Base-by-base conservation (phyloP, 179 eudicot genomes). In the Sideroxylon spinosum region DNA sequence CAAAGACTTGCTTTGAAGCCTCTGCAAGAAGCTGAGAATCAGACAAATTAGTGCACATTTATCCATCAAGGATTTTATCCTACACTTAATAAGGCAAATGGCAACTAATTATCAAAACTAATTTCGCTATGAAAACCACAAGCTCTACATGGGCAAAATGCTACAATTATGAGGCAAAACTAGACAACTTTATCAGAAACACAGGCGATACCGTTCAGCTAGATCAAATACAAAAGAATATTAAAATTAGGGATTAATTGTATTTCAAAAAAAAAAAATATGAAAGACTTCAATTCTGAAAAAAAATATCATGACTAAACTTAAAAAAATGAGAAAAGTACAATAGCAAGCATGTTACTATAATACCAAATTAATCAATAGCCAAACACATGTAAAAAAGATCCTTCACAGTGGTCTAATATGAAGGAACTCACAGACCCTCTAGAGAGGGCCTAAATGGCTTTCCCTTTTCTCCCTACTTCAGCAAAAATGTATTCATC, bases 1-100 rank as follows among this genome's bases (percentile, higher is more conserved):
- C 97, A 87, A 86, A 91, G 71, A 95, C 86, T 80, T 86, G 85
- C 82, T 84, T 90, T 62, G 78, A 82, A 46, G 98, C 96, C 86
- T 95, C 98, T 82, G 94, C 98, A 87, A 95, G 94, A 81, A 93
- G 79, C 99, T 95, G 94, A 80, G 68, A 76, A 85, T 79, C 74
- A 74, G 79, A 87, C 55, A 83, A 56, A 82, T 84, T 76, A 84
- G 82, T 75, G 80, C 52, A 78, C 66, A 26, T 56, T 29, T 20
- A 55, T 67, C 14, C 74, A 77, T 16, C 10, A 68, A 68, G 62
- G 0, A 49, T 8, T 52, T 66, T 22, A 2, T 53, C 52, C 70
- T 7, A 63, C 14, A 23, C 37, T 25, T 22, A n/a, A 46, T 48
- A 46, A 63, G 6, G 13, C 11, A 19, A 67, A 65, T 17, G 20